Base-by-base conservation (phyloP, 2,329 filamentous ascomycete species). In the Ceratocystis colombiana region DNA sequence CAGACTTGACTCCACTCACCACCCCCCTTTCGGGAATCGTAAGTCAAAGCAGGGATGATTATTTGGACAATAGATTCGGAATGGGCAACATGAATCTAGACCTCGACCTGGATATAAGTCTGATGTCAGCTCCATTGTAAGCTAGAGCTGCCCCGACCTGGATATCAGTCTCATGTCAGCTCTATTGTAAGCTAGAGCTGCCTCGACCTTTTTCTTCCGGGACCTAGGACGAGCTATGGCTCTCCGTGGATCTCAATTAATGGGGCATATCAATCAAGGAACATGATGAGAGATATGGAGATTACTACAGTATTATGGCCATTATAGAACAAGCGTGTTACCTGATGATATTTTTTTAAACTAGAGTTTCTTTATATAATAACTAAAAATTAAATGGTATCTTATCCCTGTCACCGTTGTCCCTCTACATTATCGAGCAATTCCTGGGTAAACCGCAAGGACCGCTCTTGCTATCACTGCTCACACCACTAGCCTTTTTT, bases 381-480 rank as follows among this genome's bases (percentile, higher is more conserved):
- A 25, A 22, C 62, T 41, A 20, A 65, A 68, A 65, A 68, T 66
- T 50, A 68, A 41, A 66, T 64, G 64, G 66, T 68, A 61, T 66
- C 61, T 55, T 55, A 37, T 61, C 10, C 22, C 25, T 41, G n/a
- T 63, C 20, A n/a, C 37, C n/a, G 15, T 20, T 55, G 33, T 33
- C 22, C 22, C 64, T 53, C 66, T 65, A 68, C 66, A 68, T 68
- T 25, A 68, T 65, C 50, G 63, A 64, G 30, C 66, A 68, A 50
- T 68, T 66, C 61, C 61, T 68, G 7, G 90, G 89, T 71, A 94
- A 77, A 25, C 90, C 89, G 73, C 90, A 95, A 59, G 88, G 88
- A 0, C 89, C 87, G 72, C 87, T 83, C 66, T 82, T 81, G 65
- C 80, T 77, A 67, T 82, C 76, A 69, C 82, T 74, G 64, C 77